A percentile compares a stretch with the other conserved stretches of the same genome.
These are phyloP conservation scores for Colletotrichum simmondsii DNA, from an alignment of 2,329 filamentous ascomycete genomes.

Conservation along the genomic window DNA sequence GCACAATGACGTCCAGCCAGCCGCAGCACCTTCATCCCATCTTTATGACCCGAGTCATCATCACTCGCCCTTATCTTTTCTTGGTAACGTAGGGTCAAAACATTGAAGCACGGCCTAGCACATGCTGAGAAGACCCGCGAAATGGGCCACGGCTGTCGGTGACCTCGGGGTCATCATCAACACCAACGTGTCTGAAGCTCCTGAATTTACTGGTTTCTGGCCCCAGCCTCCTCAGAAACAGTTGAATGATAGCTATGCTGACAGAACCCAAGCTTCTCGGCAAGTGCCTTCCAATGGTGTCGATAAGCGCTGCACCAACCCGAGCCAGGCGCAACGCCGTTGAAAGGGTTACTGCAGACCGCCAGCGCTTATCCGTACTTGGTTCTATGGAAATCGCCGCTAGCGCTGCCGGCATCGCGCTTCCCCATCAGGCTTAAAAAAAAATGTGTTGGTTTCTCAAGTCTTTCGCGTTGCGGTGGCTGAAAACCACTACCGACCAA, in stretches of 20 bases:
- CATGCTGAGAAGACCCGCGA: not conserved
- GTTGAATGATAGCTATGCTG: not conserved
- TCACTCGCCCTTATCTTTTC: not conserved
- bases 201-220: not conserved
- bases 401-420: not conserved
- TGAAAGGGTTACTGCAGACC: not conserved
- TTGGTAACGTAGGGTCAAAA: not conserved
- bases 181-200: slow-evolving; percentile 9
- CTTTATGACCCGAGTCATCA: not conserved
- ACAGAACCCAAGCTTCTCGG: slow-evolving; percentile 1
- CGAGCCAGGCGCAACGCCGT: not conserved
- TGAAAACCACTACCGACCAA: not conserved
- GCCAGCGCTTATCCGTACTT: not conserved
- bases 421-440: not conserved
- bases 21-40: not conserved
- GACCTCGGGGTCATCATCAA: not conserved
- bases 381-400: slow-evolving; percentile 16
- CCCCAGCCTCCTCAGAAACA: slow-evolving; percentile 8
- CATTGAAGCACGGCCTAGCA: slow-evolving; percentile 10
- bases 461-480: slow-evolving; percentile 11
- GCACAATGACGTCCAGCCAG: not conserved
- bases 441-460: not conserved
- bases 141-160: not conserved
- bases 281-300: slow-evolving; percentile 12
- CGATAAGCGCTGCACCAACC: not conserved